Evolutionary conservation across 495 filamentous ascomycete species (phyloP).

Genomic region (Daldinia bambusicola): DNA sequence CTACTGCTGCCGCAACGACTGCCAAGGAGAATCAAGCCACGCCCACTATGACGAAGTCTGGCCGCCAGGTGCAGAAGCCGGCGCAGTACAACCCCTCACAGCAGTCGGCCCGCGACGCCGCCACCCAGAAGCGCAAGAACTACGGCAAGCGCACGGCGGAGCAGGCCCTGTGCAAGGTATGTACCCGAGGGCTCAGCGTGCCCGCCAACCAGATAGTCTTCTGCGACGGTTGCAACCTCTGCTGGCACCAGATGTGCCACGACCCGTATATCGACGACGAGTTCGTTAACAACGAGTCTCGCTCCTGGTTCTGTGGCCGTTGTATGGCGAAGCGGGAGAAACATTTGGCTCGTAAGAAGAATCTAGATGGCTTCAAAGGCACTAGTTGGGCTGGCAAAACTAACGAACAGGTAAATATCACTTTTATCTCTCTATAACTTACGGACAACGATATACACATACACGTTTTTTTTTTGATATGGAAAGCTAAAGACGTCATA

Average conservation of each 20-base stretch:
- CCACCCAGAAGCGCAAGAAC: slow-evolving; percentile 53
- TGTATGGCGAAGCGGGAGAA: slow-evolving; percentile 67
- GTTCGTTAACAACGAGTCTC: slow-evolving; percentile 70
- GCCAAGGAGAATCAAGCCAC: slow-evolving; percentile 52
- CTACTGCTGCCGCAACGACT: slow-evolving; percentile 59
- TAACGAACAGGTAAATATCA: slow-evolving; percentile 52
- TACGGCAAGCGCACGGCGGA: slow-evolving; percentile 62
- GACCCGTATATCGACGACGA: slow-evolving; percentile 80
- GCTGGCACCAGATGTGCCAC: slow-evolving; percentile 94
- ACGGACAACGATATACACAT: slow-evolving; percentile 36
- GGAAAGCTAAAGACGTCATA: slow-evolving; percentile 31
- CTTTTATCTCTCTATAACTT: slow-evolving; percentile 48
- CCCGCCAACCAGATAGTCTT: slow-evolving; percentile 89
- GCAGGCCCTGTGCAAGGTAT: slow-evolving; percentile 75
- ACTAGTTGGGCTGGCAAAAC: slow-evolving; percentile 60
- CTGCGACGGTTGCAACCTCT: slow-evolving; percentile 88
- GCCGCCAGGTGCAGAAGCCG: slow-evolving; percentile 81
- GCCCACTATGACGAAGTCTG: slow-evolving; percentile 81
- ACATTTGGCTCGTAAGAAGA: slow-evolving; percentile 53
- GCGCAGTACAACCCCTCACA: slow-evolving; percentile 71
- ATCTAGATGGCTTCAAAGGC: slow-evolving; percentile 40
- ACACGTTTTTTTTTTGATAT: slow-evolving; percentile 50
- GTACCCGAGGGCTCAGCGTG: slow-evolving; percentile 79
- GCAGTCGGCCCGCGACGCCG: slow-evolving; percentile 49
- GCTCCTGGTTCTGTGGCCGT: slow-evolving; percentile 78